Conservation (phyloP, 2,329 filamentous ascomycete species). For the Claviceps maximensis region DNA sequence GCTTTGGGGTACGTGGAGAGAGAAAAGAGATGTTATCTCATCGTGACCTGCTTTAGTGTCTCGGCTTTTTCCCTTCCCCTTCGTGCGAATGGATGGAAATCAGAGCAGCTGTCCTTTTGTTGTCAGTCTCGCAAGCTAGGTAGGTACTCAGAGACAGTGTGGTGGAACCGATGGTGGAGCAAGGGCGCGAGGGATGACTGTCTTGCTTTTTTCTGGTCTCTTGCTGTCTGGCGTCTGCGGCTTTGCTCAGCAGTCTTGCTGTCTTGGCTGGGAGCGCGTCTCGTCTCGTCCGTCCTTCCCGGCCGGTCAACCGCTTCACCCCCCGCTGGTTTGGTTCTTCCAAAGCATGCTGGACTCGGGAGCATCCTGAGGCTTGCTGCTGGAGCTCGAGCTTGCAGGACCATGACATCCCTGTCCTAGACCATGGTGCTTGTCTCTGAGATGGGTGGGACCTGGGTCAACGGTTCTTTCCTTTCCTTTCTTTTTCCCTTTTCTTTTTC, state of each 20-base stretch:
- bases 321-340: constrained; percentile 1
- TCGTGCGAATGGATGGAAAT: background rate
- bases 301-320: background rate
- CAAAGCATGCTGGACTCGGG: too few species aligned
- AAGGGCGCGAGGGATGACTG: background rate
- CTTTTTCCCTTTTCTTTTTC: background rate
- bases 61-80: background rate
- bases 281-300: background rate
- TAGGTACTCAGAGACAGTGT: background rate
- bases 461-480: background rate
- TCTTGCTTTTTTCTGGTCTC: background rate
- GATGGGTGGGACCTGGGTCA: background rate
- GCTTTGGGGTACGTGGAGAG: background rate
- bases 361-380: background rate
- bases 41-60: background rate
- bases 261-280: constrained; percentile 1
- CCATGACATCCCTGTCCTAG: constrained; percentile 2
- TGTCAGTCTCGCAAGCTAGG: background rate
- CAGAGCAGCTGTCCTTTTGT: background rate
- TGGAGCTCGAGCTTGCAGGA: constrained; percentile 3
- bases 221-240: background rate
- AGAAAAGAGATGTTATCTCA: background rate
- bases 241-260: background rate
- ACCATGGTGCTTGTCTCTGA: background rate
- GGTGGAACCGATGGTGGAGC: constrained; percentile 2